Conservation (phyloP, 768 basidiomycete species). For the Mycena galopus region DNA sequence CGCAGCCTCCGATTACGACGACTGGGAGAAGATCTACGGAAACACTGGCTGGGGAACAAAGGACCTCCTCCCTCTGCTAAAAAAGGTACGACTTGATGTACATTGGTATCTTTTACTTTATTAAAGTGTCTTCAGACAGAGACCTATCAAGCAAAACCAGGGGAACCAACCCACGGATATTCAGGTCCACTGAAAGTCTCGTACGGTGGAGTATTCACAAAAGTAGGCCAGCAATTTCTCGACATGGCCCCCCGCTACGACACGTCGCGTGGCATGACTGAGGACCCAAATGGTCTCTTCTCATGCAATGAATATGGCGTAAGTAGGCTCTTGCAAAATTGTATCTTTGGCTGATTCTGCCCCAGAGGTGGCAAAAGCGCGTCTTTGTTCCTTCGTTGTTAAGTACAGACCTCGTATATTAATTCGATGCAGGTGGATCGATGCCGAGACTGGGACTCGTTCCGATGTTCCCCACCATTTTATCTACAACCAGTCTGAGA, state of each 20-base stretch:
- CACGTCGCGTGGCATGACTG: slow-evolving; percentile 45
- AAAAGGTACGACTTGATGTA: slow-evolving; percentile 56
- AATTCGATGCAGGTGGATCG: slow-evolving; percentile 51
- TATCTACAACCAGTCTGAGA: slow-evolving; percentile 46
- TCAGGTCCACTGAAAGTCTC: slow-evolving; percentile 62
- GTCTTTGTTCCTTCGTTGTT: not conserved
- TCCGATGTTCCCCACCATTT: slow-evolving; percentile 53
- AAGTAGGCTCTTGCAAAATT: slow-evolving; percentile 15
- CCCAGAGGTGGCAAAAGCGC: slow-evolving; percentile 27
- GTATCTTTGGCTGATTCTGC: not conserved
- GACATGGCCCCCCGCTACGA: slow-evolving; percentile 52
- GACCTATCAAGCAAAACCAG: slow-evolving; percentile 49
- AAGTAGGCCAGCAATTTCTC: no score
- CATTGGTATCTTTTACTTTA: no score
- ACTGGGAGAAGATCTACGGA: slow-evolving; percentile 62
- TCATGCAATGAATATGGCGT: slow-evolving; percentile 49
- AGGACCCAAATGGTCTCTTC: slow-evolving; percentile 48
- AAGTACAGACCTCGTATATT: not conserved
- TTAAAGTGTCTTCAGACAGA: slow-evolving; percentile 48
- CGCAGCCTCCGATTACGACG: slow-evolving; percentile 74
- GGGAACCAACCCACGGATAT: slow-evolving; percentile 56
- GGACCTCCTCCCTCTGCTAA: slow-evolving; percentile 68
- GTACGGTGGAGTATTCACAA: slow-evolving; percentile 29
- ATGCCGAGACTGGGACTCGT: slow-evolving; percentile 51
- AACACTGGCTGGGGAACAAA: slow-evolving; percentile 75